Evolutionary conservation across 345 rosid species (phyloP), one percentile per base, ranked within the genome.

Genomic region (Erysimum cheiranthoides): DNA sequence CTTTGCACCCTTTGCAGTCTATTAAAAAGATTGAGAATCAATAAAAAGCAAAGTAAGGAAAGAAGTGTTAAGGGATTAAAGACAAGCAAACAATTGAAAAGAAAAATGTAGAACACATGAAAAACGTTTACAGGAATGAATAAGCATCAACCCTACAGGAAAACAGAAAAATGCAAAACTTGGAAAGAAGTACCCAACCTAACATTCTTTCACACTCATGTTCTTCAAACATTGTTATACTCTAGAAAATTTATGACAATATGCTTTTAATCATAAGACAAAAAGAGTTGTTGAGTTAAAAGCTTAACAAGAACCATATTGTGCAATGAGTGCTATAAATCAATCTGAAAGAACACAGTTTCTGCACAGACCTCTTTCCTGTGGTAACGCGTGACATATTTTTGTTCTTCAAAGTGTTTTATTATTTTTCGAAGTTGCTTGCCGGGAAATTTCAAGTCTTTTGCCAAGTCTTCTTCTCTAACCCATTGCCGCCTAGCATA

Each of bases 381-480:
- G 25, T 89, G 88, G 66, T 86, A 85, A 45, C 92, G 89, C 51
- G 88, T 85, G 27, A 90, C 61, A 49, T 90, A 81, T 60, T 90
- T 89, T 75, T 94, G 92, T 82, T 89, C 93, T 82, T 94, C 93
- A 65, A 92, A 89, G 45, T 82, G 75, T n/a, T 86, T 81, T 51
- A 94, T 67, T 61, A 80, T 85, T 56, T 92, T 87, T 4, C 93
- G 85, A 25, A 90, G 90, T 73, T 89, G 92, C 85, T 92, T 94
- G 11, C 87, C 69, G 27, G 88, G 90, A 61, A 81, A 56, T 64
- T 84, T 87, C 83, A 92, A 83, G 25, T 92, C 96, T 80, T 86
- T 92, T 5, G 97, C 97, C 82, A 94, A 84, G 84, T 89, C 96
- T 79, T 94, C 97, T 84, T 94, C 98, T 78, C 93, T 84, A 66